phyloP scores from a whole-genome alignment of 768 basidiomycete genomes.

The Pulveroboletus sp. region DNA sequence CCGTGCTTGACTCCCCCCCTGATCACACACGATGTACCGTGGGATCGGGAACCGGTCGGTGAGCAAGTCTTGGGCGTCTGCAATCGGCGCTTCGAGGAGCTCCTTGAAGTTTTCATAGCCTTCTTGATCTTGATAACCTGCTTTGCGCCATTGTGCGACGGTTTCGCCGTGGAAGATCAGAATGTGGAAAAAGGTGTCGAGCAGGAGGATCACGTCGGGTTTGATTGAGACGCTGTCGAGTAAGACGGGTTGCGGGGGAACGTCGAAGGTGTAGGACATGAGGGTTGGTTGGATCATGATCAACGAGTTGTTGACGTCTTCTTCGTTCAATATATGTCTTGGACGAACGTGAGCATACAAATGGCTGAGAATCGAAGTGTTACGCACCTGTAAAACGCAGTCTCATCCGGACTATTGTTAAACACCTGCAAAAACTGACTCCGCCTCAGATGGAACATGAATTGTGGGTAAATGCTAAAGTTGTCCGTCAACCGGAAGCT shows the following conservation, averaged over 20 bases:
- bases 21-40: conserved; percentile 96
- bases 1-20: conserved; percentile 96
- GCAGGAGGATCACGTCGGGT: conserved; percentile 91
- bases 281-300: conserved; percentile 99
- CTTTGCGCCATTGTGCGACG: conserved; percentile 96
- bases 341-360: conserved; percentile 1
- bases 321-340: conserved; percentile 93
- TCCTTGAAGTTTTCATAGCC: conserved; percentile 99
- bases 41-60: conserved; percentile 96
- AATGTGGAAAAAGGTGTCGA: conserved; percentile 99
- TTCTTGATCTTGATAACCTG: conserved; percentile 97
- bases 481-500: conserved; percentile 93
- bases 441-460: conserved; percentile 98
- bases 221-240: conserved; percentile 98
- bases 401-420: conserved; percentile 99
- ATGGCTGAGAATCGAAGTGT: neutral
- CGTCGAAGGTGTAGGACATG: conserved; percentile 97
- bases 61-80: conserved; percentile 94
- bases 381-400: conserved; percentile 90
- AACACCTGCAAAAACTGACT: conserved; percentile 99
- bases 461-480: conserved; percentile 99
- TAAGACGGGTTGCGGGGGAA: conserved; percentile 87
- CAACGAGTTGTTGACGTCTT: conserved; percentile 98
- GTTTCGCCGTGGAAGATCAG: conserved; percentile 99
- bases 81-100: conserved; percentile 79